Evolutionary conservation across 2,329 filamentous ascomycete genomes (phyloP).

Genomic region (Ambrosiella cleistominuta): DNA sequence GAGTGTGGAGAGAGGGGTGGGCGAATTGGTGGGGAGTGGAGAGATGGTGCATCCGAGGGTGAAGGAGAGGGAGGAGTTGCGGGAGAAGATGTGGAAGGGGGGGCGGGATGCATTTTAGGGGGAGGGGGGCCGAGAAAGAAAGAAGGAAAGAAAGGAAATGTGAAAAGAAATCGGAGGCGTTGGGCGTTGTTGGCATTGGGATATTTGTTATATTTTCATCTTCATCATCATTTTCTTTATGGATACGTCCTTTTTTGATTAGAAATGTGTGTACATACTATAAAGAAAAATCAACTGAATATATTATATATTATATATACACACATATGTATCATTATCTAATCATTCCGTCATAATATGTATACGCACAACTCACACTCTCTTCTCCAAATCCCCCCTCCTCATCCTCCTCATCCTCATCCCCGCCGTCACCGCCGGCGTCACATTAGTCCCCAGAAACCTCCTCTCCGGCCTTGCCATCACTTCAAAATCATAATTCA

Average conservation of each 20-base stretch:
- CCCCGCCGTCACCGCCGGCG: not conserved
- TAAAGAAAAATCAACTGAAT: not conserved
- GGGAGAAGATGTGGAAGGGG: not conserved
- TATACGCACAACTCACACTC: not conserved
- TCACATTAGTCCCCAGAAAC: not conserved
- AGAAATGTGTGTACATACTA: not conserved
- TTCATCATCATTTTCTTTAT: not conserved
- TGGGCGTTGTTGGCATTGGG: not conserved
- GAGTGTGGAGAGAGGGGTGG: conserved; percentile 3
- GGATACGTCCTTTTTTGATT: not conserved
- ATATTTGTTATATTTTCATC: not conserved
- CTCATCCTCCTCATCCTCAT: not conserved
- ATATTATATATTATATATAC: not conserved
- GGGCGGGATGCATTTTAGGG: not conserved
- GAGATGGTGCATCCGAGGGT: conserved; percentile 11
- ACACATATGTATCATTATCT: not conserved
- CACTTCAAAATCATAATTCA: not conserved
- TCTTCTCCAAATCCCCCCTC: not conserved
- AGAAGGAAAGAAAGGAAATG: not conserved
- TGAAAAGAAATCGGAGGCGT: not conserved
- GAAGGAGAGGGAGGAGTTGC: conserved; percentile 16
- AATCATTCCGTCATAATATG: not conserved
- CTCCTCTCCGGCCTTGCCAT: not conserved
- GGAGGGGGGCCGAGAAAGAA: not conserved
- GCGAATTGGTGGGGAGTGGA: conserved; percentile 7